Evolutionary conservation across 441 rosid species (phyloP).

Genomic region (Adansonia grandidieri): DNA sequence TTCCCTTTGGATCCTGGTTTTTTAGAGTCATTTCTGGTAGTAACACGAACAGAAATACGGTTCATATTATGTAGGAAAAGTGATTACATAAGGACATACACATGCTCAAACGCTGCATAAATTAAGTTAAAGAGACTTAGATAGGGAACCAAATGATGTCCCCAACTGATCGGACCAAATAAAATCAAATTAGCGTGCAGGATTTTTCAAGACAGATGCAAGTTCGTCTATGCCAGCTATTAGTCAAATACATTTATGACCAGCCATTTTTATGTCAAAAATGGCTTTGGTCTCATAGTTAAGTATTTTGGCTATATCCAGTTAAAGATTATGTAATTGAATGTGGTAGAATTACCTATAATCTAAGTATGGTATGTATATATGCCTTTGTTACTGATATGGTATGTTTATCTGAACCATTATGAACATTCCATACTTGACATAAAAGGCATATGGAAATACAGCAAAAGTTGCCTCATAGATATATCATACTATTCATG

Average conservation of each 20-base stretch:
- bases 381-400: background rate
- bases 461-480: background rate
- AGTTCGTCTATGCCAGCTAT: background rate
- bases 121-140: background rate
- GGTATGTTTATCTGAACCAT: background rate
- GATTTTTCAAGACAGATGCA: background rate
- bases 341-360: background rate
- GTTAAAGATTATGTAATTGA: background rate
- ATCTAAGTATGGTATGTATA: background rate
- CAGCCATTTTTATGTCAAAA: no score
- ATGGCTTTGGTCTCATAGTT: background rate
- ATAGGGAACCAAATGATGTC: background rate
- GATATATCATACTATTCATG: background rate
- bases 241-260: background rate
- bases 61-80: background rate
- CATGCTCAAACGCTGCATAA: background rate
- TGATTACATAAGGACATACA: background rate
- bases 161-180: background rate
- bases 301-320: background rate
- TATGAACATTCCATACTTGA: background rate
- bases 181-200: background rate
- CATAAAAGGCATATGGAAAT: background rate
- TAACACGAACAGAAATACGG: background rate
- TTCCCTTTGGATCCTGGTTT: background rate
- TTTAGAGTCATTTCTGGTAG: background rate